Conservation (phyloP, 768 basidiomycete species). For the Russula sp. region DNA sequence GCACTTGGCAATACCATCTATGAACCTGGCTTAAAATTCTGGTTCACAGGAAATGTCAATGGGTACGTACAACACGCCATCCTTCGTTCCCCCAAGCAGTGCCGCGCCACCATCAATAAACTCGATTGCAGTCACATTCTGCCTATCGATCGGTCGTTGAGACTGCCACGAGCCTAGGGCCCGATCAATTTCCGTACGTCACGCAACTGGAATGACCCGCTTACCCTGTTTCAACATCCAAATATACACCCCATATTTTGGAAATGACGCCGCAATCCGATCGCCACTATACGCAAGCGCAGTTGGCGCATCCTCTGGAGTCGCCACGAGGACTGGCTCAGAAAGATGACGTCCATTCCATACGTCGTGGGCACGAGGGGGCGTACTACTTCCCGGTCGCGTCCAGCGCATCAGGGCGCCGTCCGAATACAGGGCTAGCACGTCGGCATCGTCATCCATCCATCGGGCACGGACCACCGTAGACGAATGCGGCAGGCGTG, state of each 20-base stretch:
- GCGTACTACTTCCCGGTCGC: constrained; percentile 43
- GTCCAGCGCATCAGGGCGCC: constrained; percentile 65
- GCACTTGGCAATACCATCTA: constrained; percentile 68
- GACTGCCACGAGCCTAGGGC: constrained; percentile 57
- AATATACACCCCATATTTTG: constrained; percentile 28
- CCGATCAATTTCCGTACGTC: background rate
- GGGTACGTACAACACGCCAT: constrained; percentile 60
- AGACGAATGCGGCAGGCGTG: constrained; percentile 53
- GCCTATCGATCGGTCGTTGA: constrained; percentile 61
- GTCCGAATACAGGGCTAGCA: constrained; percentile 40
- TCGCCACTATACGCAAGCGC: constrained; percentile 28
- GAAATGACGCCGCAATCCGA: constrained; percentile 29
- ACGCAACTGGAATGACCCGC: constrained; percentile 39
- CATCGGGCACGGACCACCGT: constrained; percentile 51
- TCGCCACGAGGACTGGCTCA: constrained; percentile 13
- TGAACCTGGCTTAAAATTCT: constrained; percentile 1
- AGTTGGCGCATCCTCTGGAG: constrained; percentile 28
- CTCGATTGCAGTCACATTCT: constrained; percentile 60
- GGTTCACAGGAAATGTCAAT: background rate
- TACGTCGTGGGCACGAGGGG: constrained; percentile 23
- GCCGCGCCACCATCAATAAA: constrained; percentile 64
- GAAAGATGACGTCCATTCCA: constrained; percentile 27
- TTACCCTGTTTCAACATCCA: constrained; percentile 30
- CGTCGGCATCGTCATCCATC: constrained; percentile 40
- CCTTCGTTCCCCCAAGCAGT: constrained; percentile 64